A percentile compares a stretch with the other conserved stretches of the same genome.
Conservation (phyloP, 2,329 filamentous ascomycete genomes). For the Madurella fahalii region DNA sequence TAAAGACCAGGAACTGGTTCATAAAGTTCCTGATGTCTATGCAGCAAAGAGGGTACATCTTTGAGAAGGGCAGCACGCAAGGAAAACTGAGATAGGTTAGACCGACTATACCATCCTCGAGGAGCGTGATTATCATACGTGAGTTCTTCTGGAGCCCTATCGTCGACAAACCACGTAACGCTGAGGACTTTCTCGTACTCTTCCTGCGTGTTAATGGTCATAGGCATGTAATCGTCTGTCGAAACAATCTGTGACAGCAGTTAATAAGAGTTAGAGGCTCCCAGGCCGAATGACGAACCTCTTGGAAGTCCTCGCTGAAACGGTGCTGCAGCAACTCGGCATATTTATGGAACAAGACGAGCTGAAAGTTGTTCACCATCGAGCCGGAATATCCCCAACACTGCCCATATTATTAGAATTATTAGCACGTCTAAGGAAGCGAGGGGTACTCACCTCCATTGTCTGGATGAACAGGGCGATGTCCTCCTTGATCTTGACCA, state of each 20-base stretch:
- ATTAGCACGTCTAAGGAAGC: not conserved
- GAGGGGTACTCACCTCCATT: slow-evolving; percentile 69
- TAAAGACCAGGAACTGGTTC: slow-evolving; percentile 98
- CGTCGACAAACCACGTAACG: slow-evolving; percentile 92
- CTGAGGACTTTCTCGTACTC: slow-evolving; percentile 96
- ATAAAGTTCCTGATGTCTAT: slow-evolving; percentile 97
- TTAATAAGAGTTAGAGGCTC: not conserved
- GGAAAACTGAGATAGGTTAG: slow-evolving; percentile 62
- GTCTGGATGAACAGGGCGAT: slow-evolving; percentile 95
- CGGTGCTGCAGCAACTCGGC: slow-evolving; percentile 83
- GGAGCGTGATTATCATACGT: slow-evolving; percentile 46
- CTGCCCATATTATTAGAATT: slow-evolving; percentile 38
- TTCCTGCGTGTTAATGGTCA: slow-evolving; percentile 86
- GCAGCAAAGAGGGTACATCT: slow-evolving; percentile 98
- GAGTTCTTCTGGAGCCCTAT: slow-evolving; percentile 70
- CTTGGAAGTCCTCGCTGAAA: slow-evolving; percentile 94
- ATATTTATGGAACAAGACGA: slow-evolving; percentile 92
- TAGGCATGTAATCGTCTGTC: slow-evolving; percentile 99
- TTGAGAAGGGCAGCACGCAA: slow-evolving; percentile 92
- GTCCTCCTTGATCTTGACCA: slow-evolving; percentile 92
- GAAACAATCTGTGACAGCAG: slow-evolving; percentile 55
- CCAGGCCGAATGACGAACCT: slow-evolving; percentile 47
- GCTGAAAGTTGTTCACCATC: slow-evolving; percentile 75
- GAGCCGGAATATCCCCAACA: slow-evolving; percentile 86
- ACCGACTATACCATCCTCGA: not conserved